Evolutionary conservation across 305 asterid genomes (phyloP).

Genomic region (Andrographis paniculata): DNA sequence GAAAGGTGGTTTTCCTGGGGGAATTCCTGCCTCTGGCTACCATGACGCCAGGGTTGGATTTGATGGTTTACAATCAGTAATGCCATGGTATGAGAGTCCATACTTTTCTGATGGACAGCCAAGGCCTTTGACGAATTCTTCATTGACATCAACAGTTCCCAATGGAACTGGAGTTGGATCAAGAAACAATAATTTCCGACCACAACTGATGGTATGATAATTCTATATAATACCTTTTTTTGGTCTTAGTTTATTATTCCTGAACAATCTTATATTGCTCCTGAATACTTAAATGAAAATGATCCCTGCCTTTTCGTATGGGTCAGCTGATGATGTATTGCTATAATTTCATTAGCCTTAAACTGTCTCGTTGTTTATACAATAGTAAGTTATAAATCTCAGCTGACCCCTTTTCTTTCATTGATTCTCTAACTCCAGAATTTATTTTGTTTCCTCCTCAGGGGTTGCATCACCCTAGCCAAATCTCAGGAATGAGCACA

Average conservation of each 20-base stretch:
- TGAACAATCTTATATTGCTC: no score
- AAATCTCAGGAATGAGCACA: constrained; percentile 31
- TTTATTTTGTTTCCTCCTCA: constrained; percentile 8
- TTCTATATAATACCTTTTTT: background rate
- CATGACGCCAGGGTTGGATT: constrained; percentile 44
- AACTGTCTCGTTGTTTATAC: no score
- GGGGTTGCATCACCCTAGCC: constrained; percentile 44
- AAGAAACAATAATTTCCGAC: constrained; percentile 32
- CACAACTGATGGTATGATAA: constrained; percentile 34
- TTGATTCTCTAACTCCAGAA: background rate
- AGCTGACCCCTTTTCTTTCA: background rate
- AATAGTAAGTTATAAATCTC: no score
- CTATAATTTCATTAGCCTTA: no score
- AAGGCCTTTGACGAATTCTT: constrained; percentile 27
- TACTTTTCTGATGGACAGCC: constrained; percentile 39
- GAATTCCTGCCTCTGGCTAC: constrained; percentile 39
- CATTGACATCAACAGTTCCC: constrained; percentile 28
- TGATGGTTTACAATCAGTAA: constrained; percentile 48
- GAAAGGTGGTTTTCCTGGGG: constrained; percentile 34
- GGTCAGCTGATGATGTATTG: no score
- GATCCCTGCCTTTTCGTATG: no score
- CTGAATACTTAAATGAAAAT: no score
- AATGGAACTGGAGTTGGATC: constrained; percentile 34
- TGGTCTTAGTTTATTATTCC: no score
- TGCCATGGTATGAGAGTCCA: constrained; percentile 45